A percentile compares a stretch with the other conserved stretches of the same genome.
These are phyloP conservation scores for Sarocladiaceae sp. DNA, from an alignment of 2,329 filamentous ascomycete species.

Conservation along the genomic window DNA sequence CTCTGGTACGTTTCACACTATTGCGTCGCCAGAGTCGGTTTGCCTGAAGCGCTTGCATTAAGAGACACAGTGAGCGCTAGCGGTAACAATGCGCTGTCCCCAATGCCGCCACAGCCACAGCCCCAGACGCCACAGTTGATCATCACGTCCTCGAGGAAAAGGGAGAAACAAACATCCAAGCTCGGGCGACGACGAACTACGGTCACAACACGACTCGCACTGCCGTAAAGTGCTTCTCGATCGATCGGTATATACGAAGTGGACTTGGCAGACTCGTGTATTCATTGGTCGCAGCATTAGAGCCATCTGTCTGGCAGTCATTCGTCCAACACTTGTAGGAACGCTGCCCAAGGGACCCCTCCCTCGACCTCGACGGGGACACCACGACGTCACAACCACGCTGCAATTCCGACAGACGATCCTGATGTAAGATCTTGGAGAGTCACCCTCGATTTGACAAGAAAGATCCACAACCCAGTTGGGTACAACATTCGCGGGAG, in stretches of 20 bases:
- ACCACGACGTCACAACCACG: neutral
- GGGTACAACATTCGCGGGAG: neutral
- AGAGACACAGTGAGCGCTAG: neutral
- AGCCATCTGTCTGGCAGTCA: no score
- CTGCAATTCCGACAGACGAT: neutral
- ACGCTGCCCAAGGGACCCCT: neutral
- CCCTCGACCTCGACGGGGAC: neutral
- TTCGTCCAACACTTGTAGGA: neutral
- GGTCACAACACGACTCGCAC: neutral
- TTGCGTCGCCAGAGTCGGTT: neutral
- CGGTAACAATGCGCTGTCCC: neutral
- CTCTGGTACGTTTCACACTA: no score
- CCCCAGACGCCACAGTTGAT: slow-evolving; percentile 3
- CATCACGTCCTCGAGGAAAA: slow-evolving; percentile 6
- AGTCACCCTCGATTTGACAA: neutral
- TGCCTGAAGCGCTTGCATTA: neutral
- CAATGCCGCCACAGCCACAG: slow-evolving; percentile 1
- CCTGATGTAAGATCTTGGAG: neutral
- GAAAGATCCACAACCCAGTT: neutral
- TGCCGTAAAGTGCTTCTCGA: neutral
- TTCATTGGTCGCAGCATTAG: neutral
- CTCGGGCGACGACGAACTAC: neutral
- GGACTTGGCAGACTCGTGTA: neutral
- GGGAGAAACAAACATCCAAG: slow-evolving; percentile 6
- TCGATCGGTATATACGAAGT: neutral